Percentiles rank a stretch among this genome's conserved stretches.
Conservation (phyloP, 129 eudicot species). For the Gnaphalium uliginosum region DNA sequence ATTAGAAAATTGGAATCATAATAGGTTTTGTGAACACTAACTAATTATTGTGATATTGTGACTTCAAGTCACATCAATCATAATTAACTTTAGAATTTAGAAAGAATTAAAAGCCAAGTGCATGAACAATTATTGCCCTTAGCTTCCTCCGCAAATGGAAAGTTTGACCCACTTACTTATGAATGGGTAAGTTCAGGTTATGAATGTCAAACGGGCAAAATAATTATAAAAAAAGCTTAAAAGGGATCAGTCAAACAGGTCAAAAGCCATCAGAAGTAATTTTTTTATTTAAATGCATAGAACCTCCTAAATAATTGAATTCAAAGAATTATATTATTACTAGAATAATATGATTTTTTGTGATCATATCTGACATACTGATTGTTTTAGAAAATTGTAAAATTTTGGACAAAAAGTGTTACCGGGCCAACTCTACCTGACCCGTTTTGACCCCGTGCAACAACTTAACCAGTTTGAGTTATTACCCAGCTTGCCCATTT, state of each 20-base stretch:
- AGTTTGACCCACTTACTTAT: neutral
- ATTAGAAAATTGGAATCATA: neutral
- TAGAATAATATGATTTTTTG: neutral
- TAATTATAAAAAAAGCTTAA: neutral
- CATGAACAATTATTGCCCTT: neutral
- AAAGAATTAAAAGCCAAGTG: neutral
- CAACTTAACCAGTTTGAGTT: neutral
- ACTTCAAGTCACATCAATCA: too few relatives aligned
- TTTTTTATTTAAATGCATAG: neutral
- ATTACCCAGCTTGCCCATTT: neutral
- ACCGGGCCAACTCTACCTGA: neutral
- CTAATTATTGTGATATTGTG: too few relatives aligned
- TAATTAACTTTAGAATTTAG: too few relatives aligned
- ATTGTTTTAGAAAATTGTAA: neutral
- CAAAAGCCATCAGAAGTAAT: constrained; percentile 8
- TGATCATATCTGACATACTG: neutral
- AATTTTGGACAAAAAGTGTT: neutral
- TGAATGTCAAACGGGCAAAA: neutral
- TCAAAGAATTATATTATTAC: neutral
- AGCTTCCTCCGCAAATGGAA: neutral
- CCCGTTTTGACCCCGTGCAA: too few relatives aligned
- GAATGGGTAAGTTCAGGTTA: neutral
- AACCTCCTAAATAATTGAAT: neutral
- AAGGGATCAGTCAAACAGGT: neutral
- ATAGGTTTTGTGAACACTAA: neutral